Conservation (phyloP, 305 asterid species). For the Salvia sclarea region DNA sequence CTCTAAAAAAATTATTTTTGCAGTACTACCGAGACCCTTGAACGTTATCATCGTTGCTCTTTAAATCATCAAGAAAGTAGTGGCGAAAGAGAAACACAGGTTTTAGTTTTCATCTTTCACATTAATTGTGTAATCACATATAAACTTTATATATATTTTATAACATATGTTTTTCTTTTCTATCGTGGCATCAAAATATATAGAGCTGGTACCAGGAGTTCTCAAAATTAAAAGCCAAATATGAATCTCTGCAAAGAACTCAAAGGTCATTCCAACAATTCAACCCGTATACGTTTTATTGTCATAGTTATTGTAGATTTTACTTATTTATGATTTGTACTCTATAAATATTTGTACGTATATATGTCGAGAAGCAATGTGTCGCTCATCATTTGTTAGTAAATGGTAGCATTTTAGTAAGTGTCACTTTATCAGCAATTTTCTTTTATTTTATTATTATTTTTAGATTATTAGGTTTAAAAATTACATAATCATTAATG, state of each 20-base stretch:
- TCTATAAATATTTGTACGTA: neutral
- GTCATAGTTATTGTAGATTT: neutral
- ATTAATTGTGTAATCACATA: neutral
- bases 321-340: neutral
- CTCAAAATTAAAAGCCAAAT: constrained; percentile 74
- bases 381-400: too few relatives aligned
- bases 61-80: constrained; percentile 56
- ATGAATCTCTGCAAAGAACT: constrained; percentile 84
- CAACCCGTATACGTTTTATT: neutral
- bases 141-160: too few relatives aligned
- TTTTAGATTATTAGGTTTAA: too few relatives aligned
- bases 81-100: constrained; percentile 71
- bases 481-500: too few relatives aligned
- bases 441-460: too few relatives aligned
- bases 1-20: neutral
- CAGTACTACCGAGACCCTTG: constrained; percentile 67
- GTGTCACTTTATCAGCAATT: too few relatives aligned
- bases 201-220: constrained; percentile 91
- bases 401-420: too few relatives aligned
- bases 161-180: neutral
- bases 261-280: constrained; percentile 55
- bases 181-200: constrained; percentile 40
- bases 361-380: too few relatives aligned
- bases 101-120: neutral
- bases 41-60: constrained; percentile 72